Base-by-base conservation (phyloP, 352 stramenopile species). In the Phytophthora kernoviae region DNA sequence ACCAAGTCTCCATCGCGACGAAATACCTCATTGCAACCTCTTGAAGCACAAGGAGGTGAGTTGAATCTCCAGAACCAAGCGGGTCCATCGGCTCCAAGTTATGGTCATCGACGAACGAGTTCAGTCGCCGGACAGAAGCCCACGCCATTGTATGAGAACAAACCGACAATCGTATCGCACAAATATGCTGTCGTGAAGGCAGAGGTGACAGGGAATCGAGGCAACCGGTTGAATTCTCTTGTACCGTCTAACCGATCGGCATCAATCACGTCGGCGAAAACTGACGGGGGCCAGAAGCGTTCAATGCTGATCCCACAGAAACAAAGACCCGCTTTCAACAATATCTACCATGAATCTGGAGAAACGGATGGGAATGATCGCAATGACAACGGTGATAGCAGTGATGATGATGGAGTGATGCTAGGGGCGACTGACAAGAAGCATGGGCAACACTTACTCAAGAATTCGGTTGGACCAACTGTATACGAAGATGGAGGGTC, bases 401-500 rank as follows among this genome's bases (percentile, higher is more conserved):
- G 53, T 33, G 41, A 45, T 6, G 61, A 58, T 6, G 43, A 73
- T 17, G 54, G 42, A 34, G 3, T 14, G 1, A 30, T 48, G 0
- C 59, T 57, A 57, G 60, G 59, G 30, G 48, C 27, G 15, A 46
- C 40, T 3, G 65, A 70, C n/a, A n/a, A 27, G 34, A 54, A 36
- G 22, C 62, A 64, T 9, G 51, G 58, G 47, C 53, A 58, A 9
- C 59, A 70, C 4, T 70, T 73, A 47, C 68, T 66, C 55, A 65
- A 61, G 6, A 62, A 64, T 11, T 47, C 56, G 0, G 43, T 69
- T 18, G 62, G 66, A 8, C 66, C 62, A 7, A 58, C 54, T 26
- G 64, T 57, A 17, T 84, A 87, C 56, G 58, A 80, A 21, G 80
- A 92, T 27, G 75, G 75, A 3, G 70, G 66, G 0, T 79, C 21